Evolutionary conservation across 192 early-diverging fungal genomes (phyloP), one percentile per base, ranked within the genome.

Genomic region (Entomortierella chlamydospora): DNA sequence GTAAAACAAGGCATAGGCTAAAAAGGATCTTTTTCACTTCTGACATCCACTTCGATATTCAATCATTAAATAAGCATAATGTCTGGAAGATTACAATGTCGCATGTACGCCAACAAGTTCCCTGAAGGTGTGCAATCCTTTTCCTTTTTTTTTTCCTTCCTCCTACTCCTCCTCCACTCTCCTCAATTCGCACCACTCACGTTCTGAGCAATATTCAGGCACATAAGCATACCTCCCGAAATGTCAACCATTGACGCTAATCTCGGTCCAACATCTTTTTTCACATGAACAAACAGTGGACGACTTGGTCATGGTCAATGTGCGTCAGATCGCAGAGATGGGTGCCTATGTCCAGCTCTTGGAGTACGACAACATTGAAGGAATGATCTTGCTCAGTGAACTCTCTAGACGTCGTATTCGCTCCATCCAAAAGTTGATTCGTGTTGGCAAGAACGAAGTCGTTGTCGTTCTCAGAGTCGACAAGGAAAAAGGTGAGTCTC

Each of bases 341-440:
- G 97, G 96, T 25, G 95, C 96, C n/a, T 96, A 97, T 81, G 97
- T 97, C 45, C 90, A 93, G 73, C 85, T 99, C 80, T 79, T 95
- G 29, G 98, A 99, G 85, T 99, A 99, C 85, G 93, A 93, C 85
- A 94, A 95, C 85, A 95, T 95, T 73, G 96, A 98, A 83, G 98
- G 97, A 59, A 98, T 99, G 95, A 97, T 99, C 78, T 86, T 95
- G 61, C 82, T 97, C 37, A 92, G 92, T 26, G 98, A 99, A 83
- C 86, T 99, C 58, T 96, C 96, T 3, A 90, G 96, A 74, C 83
- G 96, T 57, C 96, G 98, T 82, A 98, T 99, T 80, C 90, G 98
- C 69, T 97, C 95, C 43, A 93, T 99, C 42, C 96, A 98, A 65
- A 98, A 97, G 73, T 85, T 97, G 37, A 93, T 99, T 73, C 89